A percentile compares a stretch with the other conserved stretches of the same genome.
phyloP scores from a whole-genome alignment of 257 asterid genomes.

The Euphrasia confusa region DNA sequence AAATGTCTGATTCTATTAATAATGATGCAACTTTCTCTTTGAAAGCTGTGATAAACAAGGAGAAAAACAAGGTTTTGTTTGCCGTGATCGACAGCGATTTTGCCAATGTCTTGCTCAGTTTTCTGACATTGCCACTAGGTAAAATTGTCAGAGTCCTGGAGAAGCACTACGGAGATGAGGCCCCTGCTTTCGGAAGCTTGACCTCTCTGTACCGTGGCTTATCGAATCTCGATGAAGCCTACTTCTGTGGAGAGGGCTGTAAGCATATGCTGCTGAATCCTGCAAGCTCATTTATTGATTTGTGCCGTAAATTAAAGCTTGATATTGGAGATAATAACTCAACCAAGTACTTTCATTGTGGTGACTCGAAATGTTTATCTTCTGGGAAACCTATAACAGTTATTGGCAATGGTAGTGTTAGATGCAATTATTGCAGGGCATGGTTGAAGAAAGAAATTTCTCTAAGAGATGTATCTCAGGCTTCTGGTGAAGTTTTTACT shows the following conservation, averaged over 20 bases:
- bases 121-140: conserved; percentile 9
- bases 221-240: not conserved
- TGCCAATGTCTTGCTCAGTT: not conserved
- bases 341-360: not conserved
- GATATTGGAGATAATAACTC: conserved; percentile 2
- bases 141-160: not conserved
- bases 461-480: not conserved
- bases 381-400: not conserved
- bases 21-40: not conserved
- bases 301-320: conserved; percentile 14
- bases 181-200: not conserved
- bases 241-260: not conserved
- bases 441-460: not conserved
- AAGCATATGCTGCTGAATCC: not conserved
- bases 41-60: conserved; percentile 1
- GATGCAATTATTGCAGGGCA: conserved; percentile 1
- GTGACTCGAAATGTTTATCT: not conserved
- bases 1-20: not conserved
- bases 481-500: conserved; percentile 14
- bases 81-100: not conserved
- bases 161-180: not conserved
- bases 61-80: not conserved
- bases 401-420: not conserved
- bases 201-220: not conserved
- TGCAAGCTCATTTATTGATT: not conserved